Percentiles rank a stretch among this genome's conserved stretches.
phyloP scores from a whole-genome alignment of 1,284 basidiomycete genomes.

The Hypsizygus ulmarius region DNA sequence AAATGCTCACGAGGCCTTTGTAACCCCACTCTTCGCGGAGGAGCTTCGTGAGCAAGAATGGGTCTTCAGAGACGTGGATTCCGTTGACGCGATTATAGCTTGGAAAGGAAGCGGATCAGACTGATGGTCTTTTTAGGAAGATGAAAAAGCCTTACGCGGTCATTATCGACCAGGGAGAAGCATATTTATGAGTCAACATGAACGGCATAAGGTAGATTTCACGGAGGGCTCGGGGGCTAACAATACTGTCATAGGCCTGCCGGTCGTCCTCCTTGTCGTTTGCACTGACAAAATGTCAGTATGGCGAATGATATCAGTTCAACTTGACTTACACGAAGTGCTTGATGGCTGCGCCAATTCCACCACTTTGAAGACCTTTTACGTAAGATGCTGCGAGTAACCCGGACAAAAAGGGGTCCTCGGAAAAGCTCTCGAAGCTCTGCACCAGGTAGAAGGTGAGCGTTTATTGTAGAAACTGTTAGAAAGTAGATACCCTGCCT shows the following conservation, averaged over 20 bases:
- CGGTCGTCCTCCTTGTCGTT: slow-evolving; percentile 77
- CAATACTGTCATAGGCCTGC: slow-evolving; percentile 58
- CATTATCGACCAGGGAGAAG: slow-evolving; percentile 71
- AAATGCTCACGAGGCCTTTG: slow-evolving; percentile 48
- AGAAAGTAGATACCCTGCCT: slow-evolving; percentile 51
- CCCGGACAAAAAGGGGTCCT: slow-evolving; percentile 76
- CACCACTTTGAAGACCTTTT: slow-evolving; percentile 67
- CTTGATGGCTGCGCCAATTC: slow-evolving; percentile 72
- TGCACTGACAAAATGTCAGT: slow-evolving; percentile 33
- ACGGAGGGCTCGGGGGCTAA: slow-evolving; percentile 68
- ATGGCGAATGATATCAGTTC: background rate
- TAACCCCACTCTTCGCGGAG: slow-evolving; percentile 78
- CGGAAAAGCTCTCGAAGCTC: slow-evolving; percentile 78
- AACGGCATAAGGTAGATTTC: slow-evolving; percentile 85
- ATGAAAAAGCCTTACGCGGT: slow-evolving; percentile 50
- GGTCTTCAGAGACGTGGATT: slow-evolving; percentile 68
- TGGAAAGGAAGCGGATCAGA: slow-evolving; percentile 1
- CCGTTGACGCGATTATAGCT: slow-evolving; percentile 74
- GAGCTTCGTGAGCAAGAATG: slow-evolving; percentile 57
- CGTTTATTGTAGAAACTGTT: slow-evolving; percentile 14
- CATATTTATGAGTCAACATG: slow-evolving; percentile 75
- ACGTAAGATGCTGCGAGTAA: slow-evolving; percentile 70
- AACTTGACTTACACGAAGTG: slow-evolving; percentile 54
- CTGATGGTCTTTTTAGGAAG: background rate
- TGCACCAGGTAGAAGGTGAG: slow-evolving; percentile 18